Percentiles rank a stretch among this genome's conserved stretches.
phyloP scores from a whole-genome alignment of 2,329 filamentous ascomycete genomes.

The Trichophyton simii region DNA sequence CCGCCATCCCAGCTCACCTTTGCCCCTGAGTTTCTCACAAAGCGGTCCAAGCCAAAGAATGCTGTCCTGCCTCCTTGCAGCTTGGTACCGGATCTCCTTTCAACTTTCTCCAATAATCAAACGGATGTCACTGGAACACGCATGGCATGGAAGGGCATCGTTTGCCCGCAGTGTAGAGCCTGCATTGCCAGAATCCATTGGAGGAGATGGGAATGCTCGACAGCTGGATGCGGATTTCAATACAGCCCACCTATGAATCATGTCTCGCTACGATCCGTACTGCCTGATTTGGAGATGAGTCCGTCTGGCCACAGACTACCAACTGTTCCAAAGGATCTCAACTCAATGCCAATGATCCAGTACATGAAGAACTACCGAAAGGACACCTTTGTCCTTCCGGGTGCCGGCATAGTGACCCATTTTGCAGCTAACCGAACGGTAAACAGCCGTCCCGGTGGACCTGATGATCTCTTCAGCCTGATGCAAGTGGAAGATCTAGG shows the following conservation, averaged over 20 bases:
- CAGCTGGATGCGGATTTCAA: conserved; percentile 38
- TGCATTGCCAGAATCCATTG: conserved; percentile 51
- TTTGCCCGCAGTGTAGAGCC: conserved; percentile 51
- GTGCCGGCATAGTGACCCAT: conserved; percentile 40
- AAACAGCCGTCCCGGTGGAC: conserved; percentile 41
- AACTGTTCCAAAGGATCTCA: not conserved
- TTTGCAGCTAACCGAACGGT: conserved; percentile 45
- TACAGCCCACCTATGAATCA: conserved; percentile 20
- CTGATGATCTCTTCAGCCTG: conserved; percentile 48
- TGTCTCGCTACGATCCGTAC: conserved; percentile 23
- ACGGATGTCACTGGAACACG: conserved; percentile 37
- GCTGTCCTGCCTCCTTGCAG: conserved; percentile 25
- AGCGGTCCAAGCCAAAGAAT: conserved; percentile 36
- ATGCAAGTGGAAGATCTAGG: conserved; percentile 37
- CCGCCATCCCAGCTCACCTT: conserved; percentile 35
- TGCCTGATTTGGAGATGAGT: conserved; percentile 22
- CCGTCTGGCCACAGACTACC: conserved; percentile 14
- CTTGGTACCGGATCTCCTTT: conserved; percentile 30
- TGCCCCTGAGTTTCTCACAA: conserved; percentile 44
- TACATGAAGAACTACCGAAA: conserved; percentile 22
- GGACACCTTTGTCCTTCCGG: conserved; percentile 22
- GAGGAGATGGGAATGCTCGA: conserved; percentile 49
- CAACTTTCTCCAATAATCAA: conserved; percentile 25
- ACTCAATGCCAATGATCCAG: conserved; percentile 4
- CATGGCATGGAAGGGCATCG: conserved; percentile 49